These are phyloP conservation scores for Luzula sylvatica DNA, from an alignment of 176 grass and related monocot genomes.

Conservation along the genomic window DNA sequence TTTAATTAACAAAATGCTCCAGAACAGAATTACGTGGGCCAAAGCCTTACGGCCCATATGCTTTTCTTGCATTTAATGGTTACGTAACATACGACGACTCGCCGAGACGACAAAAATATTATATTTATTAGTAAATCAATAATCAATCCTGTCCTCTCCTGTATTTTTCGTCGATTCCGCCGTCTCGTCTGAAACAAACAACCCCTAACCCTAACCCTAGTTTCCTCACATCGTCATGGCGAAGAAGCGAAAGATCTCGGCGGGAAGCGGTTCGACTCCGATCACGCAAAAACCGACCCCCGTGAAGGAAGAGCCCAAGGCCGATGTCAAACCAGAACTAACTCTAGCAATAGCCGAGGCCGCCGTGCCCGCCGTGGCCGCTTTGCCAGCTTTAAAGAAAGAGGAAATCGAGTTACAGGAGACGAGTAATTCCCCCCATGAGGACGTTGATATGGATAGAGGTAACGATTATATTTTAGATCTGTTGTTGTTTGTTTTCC, in stretches of 20 bases:
- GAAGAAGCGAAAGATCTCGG: slow-evolving; percentile 81
- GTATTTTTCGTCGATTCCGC: not conserved
- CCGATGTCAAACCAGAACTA: slow-evolving; percentile 1
- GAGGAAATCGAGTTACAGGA: not conserved
- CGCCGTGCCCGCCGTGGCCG: not conserved
- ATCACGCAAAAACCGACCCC: not conserved
- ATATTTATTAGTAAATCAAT: not conserved
- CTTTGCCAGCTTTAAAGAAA: not conserved
- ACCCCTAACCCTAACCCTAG: slow-evolving; percentile 38
- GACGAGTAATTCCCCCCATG: not conserved
- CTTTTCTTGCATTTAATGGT: no score
- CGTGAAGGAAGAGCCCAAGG: slow-evolving; percentile 10
- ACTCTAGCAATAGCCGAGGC: not conserved
- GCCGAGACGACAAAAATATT: not conserved
- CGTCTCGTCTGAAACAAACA: not conserved
- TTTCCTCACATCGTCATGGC: slow-evolving; percentile 36
- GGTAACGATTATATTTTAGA: no score
- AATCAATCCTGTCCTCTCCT: not conserved
- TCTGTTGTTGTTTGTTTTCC: no score
- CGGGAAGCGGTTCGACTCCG: not conserved
- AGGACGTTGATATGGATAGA: no score
- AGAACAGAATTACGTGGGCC: no score
- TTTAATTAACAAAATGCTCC: no score
- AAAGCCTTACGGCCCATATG: no score
- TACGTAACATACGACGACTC: no score